These are phyloP conservation scores for Botrytis pseudocinerea DNA, from an alignment of 2,329 filamentous ascomycete species.

Conservation along the genomic window DNA sequence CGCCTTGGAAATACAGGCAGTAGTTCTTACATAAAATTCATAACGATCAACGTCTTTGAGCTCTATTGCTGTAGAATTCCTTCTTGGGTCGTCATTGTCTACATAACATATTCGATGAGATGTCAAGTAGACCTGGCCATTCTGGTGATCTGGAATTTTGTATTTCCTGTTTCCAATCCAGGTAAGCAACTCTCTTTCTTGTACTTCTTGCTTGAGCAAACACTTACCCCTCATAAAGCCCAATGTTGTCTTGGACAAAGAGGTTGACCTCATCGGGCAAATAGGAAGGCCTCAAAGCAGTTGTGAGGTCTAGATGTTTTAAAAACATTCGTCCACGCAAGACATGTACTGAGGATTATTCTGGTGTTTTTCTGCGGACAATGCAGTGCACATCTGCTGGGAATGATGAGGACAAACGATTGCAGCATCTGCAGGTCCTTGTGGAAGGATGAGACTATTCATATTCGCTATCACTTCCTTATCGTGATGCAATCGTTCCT, in stretches of 20 bases:
- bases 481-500: not conserved
- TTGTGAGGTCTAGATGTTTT: constrained; percentile 92
- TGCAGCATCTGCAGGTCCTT: not conserved
- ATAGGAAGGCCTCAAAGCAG: constrained; percentile 88
- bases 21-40: constrained; percentile 73
- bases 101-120: constrained; percentile 96
- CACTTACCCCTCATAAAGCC: constrained; percentile 91
- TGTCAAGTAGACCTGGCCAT: constrained; percentile 94
- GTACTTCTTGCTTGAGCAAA: not conserved
- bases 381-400: constrained; percentile 9
- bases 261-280: constrained; percentile 91
- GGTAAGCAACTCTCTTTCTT: not conserved
- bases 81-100: constrained; percentile 81
- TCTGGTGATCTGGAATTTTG: constrained; percentile 91
- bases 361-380: constrained; percentile 12
- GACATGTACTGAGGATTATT: constrained; percentile 38
- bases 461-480: constrained; percentile 1
- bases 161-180: constrained; percentile 65
- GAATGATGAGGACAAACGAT: not conserved
- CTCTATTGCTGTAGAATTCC: constrained; percentile 80
- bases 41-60: constrained; percentile 87
- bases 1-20: not conserved
- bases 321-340: constrained; percentile 87
- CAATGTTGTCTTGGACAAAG: constrained; percentile 96
- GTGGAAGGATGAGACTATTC: constrained; percentile 4